Evolutionary conservation across 805 yeast genomes (phyloP).

Genomic region (Clavispora carvajalis): DNA sequence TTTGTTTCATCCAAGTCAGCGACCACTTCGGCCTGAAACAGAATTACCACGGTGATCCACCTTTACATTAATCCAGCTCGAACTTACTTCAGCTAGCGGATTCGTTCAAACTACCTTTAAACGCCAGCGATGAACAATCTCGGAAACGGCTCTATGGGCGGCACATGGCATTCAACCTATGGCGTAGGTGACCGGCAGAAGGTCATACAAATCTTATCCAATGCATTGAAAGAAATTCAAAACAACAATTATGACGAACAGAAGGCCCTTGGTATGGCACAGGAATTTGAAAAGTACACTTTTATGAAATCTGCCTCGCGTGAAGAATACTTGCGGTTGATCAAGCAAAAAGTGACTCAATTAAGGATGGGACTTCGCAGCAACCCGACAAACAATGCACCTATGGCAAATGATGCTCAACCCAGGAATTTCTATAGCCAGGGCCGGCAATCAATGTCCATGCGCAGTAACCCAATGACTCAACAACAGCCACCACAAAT

Average conservation of each 20-base stretch:
- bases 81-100: background rate
- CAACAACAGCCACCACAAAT: background rate
- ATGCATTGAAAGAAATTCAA: conserved; percentile 34
- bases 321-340: conserved; percentile 48
- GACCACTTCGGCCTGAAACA: too few relatives aligned
- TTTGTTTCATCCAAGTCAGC: background rate
- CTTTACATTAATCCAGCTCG: background rate
- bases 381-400: conserved; percentile 5
- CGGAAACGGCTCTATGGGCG: conserved; percentile 19
- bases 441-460: background rate
- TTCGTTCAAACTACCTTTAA: background rate
- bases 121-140: conserved; percentile 13
- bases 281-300: conserved; percentile 65
- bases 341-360: conserved; percentile 35
- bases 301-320: conserved; percentile 53
- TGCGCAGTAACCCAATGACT: background rate
- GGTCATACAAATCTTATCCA: conserved; percentile 34
- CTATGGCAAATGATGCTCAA: conserved; percentile 16
- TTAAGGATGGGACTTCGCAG: conserved; percentile 17
- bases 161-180: conserved; percentile 23
- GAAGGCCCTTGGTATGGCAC: conserved; percentile 47
- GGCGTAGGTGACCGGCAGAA: conserved; percentile 32
- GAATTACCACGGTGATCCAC: background rate
- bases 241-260: conserved; percentile 28
- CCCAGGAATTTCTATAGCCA: conserved; percentile 8